Base-by-base conservation (phyloP, 441 rosid genomes). In the Bruguiera hainesii region DNA sequence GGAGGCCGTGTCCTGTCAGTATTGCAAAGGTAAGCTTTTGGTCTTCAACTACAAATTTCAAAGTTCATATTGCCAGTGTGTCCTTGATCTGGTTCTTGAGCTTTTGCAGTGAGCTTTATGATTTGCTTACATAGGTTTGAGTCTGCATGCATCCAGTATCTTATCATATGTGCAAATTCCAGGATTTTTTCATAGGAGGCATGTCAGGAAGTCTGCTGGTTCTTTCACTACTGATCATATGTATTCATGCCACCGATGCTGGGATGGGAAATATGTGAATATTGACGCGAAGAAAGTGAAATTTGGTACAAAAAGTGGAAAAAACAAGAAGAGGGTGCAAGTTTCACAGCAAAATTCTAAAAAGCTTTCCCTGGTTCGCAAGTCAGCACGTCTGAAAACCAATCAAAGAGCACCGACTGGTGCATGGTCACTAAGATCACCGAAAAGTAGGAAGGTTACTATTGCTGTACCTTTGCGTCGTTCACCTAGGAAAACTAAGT, bases 101-200 rank as follows among this genome's bases (percentile, higher is more conserved):
- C 25, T 31, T 55, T 64, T 58, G 35, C 42, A 33, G 35, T 39
- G 18, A 5, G 30, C 28, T 13, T 37, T 68, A 15, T 26, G 13
- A 1, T n/a, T 0, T 61, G 53, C 15, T 5, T 2, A 42, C 13
- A 42, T 42, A 1, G 48, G 48, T 42, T 42, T 42, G 48, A 42
- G 18, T 42, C 18, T 42, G 4, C 16, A 13, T 42, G 16, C 16
- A 42, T 42, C 71, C 72, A 51, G 64, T 56, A 70, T 50, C 42
- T 63, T 56, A 66, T 20, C 33, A 30, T 37, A 25, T 66, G 23
- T 76, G 26, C 79, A 56, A 72, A 75, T 79, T 84, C 80, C 86
- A 95, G 99, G 90, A 59, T 75, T 70, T 60, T 95, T 88, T 78
- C 99, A 91, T 73, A 90, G 82, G 80, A 82, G 89, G 80, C 99